A percentile compares a stretch with the other conserved stretches of the same genome.
These are phyloP conservation scores for Hygrocybe punicea DNA, from an alignment of 768 basidiomycete species.

Conservation along the genomic window DNA sequence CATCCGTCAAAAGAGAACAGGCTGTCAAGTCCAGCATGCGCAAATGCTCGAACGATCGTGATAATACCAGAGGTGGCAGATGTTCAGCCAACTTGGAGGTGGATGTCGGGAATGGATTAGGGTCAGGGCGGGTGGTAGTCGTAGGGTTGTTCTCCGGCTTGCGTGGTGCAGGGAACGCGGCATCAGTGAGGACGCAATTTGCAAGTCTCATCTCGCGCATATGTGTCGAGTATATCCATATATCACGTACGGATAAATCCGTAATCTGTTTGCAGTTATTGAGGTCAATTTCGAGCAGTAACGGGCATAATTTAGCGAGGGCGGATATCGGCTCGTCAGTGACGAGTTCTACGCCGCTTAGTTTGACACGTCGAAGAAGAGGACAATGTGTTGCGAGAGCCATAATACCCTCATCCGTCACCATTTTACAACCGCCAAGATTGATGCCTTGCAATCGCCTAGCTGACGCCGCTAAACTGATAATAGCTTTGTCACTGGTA, in stretches of 20 bases:
- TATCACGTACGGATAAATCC: constrained; percentile 71
- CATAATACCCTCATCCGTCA: constrained; percentile 74
- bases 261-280: constrained; percentile 77
- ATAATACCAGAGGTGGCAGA: constrained; percentile 63
- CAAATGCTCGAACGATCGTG: constrained; percentile 72
- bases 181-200: constrained; percentile 75
- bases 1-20: constrained; percentile 76
- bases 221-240: constrained; percentile 75
- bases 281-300: constrained; percentile 93
- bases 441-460: constrained; percentile 88
- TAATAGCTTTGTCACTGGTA: constrained; percentile 68
- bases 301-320: constrained; percentile 73
- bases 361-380: constrained; percentile 83
- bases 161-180: constrained; percentile 77
- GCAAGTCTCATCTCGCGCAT: constrained; percentile 91
- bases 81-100: constrained; percentile 37
- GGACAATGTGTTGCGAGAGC: constrained; percentile 74
- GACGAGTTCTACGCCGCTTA: constrained; percentile 69
- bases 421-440: constrained; percentile 72
- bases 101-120: constrained; percentile 45
- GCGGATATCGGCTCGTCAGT: constrained; percentile 75
- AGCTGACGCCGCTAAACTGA: constrained; percentile 66
- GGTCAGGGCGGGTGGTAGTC: constrained; percentile 30
- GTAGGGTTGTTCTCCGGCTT: constrained; percentile 30
- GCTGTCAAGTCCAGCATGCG: constrained; percentile 92